Percentiles rank a stretch among this genome's conserved stretches.
These are phyloP conservation scores for Apium graveolens DNA, from an alignment of 129 eudicot species.

Conservation along the genomic window DNA sequence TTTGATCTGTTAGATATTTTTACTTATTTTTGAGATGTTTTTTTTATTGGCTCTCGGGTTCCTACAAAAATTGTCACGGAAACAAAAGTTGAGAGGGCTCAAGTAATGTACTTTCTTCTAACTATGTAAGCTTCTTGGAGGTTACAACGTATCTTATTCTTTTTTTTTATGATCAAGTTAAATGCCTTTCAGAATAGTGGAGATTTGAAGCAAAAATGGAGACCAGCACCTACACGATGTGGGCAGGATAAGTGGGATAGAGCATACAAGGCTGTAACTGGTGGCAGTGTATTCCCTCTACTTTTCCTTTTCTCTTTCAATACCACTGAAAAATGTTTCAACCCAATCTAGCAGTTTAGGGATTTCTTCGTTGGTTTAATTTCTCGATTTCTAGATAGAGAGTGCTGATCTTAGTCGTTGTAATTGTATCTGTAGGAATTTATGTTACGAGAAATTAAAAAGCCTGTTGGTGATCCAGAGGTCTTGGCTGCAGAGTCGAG, in stretches of 20 bases:
- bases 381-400: background rate
- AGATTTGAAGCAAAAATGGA: constrained; percentile 49
- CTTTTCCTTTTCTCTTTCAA: background rate
- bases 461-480: constrained; percentile 71
- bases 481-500: constrained; percentile 85
- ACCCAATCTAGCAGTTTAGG: background rate
- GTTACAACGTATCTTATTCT: background rate
- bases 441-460: constrained; percentile 60
- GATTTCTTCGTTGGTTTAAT: background rate
- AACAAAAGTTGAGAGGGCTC: constrained; percentile 38
- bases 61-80: constrained; percentile 36
- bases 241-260: constrained; percentile 93
- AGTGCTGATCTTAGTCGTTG: background rate
- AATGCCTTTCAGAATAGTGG: constrained; percentile 31
- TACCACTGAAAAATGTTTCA: background rate
- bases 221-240: constrained; percentile 87
- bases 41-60: no score
- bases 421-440: constrained; percentile 42
- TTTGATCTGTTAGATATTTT: background rate
- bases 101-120: constrained; percentile 28
- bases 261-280: constrained; percentile 89
- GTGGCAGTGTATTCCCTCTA: constrained; percentile 75
- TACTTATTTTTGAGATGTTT: background rate
- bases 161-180: constrained; percentile 10
- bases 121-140: background rate